A percentile compares a stretch with the other conserved stretches of the same genome.
Evolutionary conservation across 225 moss, liverwort and hornwort species (phyloP).

Genomic region (Pleurozium schreberi): DNA sequence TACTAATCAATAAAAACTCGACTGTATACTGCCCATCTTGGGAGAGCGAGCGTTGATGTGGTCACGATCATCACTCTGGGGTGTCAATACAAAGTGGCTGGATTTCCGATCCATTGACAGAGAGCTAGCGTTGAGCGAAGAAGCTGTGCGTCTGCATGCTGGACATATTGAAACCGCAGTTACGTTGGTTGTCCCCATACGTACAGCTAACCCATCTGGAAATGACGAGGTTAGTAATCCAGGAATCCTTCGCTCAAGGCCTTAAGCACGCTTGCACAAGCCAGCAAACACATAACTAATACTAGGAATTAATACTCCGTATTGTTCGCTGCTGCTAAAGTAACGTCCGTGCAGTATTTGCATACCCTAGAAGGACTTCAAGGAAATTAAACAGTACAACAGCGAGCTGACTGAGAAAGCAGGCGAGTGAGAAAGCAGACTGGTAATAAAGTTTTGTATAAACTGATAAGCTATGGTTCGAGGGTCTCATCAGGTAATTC

Average conservation of each 20-base stretch:
- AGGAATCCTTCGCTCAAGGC: too few relatives aligned
- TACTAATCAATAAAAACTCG: background rate
- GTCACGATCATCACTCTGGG: constrained; percentile 45
- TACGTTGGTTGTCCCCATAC: constrained; percentile 29
- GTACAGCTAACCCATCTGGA: constrained; percentile 28
- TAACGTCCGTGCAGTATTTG: background rate
- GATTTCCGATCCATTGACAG: constrained; percentile 39
- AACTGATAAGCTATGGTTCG: background rate
- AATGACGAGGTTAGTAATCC: background rate
- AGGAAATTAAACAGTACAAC: background rate
- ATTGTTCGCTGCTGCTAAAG: background rate
- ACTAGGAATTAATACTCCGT: background rate
- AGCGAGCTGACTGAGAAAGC: background rate
- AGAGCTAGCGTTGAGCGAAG: constrained; percentile 33
- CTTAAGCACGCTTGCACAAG: background rate
- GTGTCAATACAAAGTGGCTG: constrained; percentile 37
- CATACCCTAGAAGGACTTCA: too few relatives aligned
- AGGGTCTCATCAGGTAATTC: too few relatives aligned
- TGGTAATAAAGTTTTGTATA: background rate
- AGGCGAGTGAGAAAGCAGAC: background rate
- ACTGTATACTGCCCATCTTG: background rate
- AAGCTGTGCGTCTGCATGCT: constrained; percentile 28
- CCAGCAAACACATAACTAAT: background rate
- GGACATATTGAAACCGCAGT: constrained; percentile 16
- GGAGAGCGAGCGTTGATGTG: constrained; percentile 23